Conservation (phyloP, 2,329 filamentous ascomycete species). For the Blumeria graminis region DNA sequence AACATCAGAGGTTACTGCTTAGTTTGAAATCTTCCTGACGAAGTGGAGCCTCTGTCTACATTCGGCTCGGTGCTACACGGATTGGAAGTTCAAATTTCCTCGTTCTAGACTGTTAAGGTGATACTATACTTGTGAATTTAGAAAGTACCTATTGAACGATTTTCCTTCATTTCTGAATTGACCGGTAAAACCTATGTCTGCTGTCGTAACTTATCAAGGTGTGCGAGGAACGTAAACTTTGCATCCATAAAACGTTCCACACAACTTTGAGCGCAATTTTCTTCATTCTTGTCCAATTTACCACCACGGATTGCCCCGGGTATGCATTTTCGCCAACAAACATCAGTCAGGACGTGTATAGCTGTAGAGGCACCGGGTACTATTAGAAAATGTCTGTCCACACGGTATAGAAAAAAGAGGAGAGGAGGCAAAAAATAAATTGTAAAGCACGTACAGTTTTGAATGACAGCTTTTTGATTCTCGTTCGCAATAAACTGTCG, state of each 20-base stretch:
- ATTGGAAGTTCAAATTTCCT: too few relatives aligned
- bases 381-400: background rate
- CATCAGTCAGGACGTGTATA: slow-evolving; percentile 44
- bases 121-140: too few relatives aligned
- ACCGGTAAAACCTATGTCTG: background rate
- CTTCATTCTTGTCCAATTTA: slow-evolving; percentile 53
- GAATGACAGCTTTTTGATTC: slow-evolving; percentile 52
- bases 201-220: slow-evolving; percentile 42
- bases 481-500: slow-evolving; percentile 69
- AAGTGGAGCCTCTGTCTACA: too few relatives aligned
- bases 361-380: slow-evolving; percentile 17
- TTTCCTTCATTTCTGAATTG: background rate
- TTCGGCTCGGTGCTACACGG: too few relatives aligned
- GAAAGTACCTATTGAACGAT: slow-evolving; percentile 12
- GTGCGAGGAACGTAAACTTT: slow-evolving; percentile 62
- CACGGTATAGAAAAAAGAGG: background rate
- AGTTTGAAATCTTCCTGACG: too few relatives aligned
- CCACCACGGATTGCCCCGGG: slow-evolving; percentile 45
- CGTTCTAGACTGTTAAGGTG: too few relatives aligned
- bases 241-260: slow-evolving; percentile 85
- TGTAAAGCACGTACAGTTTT: slow-evolving; percentile 20
- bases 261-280: slow-evolving; percentile 72
- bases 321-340: slow-evolving; percentile 91
- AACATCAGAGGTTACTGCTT: too few relatives aligned
- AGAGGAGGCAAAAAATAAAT: background rate